Evolutionary conservation across 1,284 basidiomycete species (phyloP).

Genomic region (Fomitopsis palustris): DNA sequence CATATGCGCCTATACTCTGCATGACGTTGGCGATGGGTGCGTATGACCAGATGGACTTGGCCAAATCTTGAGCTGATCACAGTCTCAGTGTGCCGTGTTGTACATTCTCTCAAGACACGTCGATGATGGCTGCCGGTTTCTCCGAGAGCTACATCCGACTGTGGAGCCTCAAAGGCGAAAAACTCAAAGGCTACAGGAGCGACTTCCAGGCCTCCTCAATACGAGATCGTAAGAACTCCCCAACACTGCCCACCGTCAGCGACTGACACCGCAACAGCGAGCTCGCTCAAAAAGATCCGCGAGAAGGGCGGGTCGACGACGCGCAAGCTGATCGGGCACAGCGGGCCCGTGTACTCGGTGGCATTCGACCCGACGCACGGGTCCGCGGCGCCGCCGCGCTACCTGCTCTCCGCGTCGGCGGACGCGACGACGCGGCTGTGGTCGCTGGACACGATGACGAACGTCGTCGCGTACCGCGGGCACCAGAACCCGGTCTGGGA

Average conservation of each 20-base stretch:
- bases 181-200: constrained; percentile 73
- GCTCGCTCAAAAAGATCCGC: constrained; percentile 60
- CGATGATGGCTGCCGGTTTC: constrained; percentile 95
- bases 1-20: constrained; percentile 89
- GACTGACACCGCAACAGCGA: constrained; percentile 36
- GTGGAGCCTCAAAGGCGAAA: constrained; percentile 95
- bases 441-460: constrained; percentile 94
- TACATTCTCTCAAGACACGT: constrained; percentile 88
- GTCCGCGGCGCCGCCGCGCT: constrained; percentile 80
- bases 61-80: not conserved
- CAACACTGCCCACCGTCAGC: constrained; percentile 3
- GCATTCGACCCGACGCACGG: constrained; percentile 92
- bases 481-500: constrained; percentile 99
- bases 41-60: not conserved
- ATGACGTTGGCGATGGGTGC: constrained; percentile 91
- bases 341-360: constrained; percentile 93
- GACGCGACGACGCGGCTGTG: constrained; percentile 91
- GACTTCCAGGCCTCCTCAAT: constrained; percentile 69
- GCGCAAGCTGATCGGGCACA: constrained; percentile 94
- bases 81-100: constrained; percentile 82
- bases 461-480: constrained; percentile 91
- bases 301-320: constrained; percentile 82
- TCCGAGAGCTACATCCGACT: constrained; percentile 93
- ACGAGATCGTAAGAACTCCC: constrained; percentile 58
- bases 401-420: constrained; percentile 91